phyloP scores from a whole-genome alignment of 768 basidiomycete species.

The Leucocoprinus leucothites region DNA sequence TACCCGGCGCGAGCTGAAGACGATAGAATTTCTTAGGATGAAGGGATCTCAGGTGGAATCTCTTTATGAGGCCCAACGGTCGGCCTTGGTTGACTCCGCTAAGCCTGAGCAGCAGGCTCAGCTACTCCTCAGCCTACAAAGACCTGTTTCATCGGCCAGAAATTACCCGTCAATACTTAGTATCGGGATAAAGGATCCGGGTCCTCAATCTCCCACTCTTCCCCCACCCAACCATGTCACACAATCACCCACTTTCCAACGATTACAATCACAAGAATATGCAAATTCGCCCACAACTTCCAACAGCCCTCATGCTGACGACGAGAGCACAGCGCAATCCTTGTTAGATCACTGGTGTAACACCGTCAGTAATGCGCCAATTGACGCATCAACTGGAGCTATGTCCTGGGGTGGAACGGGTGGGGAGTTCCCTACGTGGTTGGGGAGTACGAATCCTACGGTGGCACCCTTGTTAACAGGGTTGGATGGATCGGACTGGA shows the following conservation, averaged over 20 bases:
- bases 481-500: constrained; percentile 68
- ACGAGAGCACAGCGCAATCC: constrained; percentile 72
- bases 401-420: constrained; percentile 63
- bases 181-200: constrained; percentile 17
- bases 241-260: constrained; percentile 57
- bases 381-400: constrained; percentile 47
- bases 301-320: constrained; percentile 72
- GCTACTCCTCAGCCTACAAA: constrained; percentile 45
- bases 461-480: constrained; percentile 41
- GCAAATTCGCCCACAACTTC: constrained; percentile 59
- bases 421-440: constrained; percentile 59
- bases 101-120: constrained; percentile 48
- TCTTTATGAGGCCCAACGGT: constrained; percentile 27
- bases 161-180: constrained; percentile 26
- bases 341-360: constrained; percentile 85
- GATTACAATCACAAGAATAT: constrained; percentile 57
- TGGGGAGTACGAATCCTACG: constrained; percentile 39
- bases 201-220: constrained; percentile 27
- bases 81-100: constrained; percentile 23
- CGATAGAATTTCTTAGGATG: constrained; percentile 75
- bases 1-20: constrained; percentile 77
- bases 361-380: constrained; percentile 64
- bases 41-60: constrained; percentile 57
- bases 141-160: constrained; percentile 31
- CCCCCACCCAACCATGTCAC: constrained; percentile 24